These are phyloP conservation scores for Polyporus tsugae DNA, from an alignment of 1,284 basidiomycete genomes.

Conservation along the genomic window DNA sequence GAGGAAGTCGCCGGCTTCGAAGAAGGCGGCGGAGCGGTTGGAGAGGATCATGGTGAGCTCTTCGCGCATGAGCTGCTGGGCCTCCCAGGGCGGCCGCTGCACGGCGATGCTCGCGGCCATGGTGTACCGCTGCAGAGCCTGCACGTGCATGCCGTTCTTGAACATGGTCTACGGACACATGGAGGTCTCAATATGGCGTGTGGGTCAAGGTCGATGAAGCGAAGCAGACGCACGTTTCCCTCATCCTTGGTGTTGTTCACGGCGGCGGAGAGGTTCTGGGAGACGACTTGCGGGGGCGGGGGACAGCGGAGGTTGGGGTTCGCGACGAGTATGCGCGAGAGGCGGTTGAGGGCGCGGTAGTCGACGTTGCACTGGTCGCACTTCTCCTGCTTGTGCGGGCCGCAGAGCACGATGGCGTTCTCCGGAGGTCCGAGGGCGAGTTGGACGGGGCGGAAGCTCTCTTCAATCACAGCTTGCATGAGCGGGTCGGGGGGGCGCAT, in stretches of 20 bases:
- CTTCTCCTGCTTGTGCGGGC: conserved; percentile 69
- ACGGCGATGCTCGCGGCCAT: conserved; percentile 85
- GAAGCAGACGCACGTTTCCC: conserved; percentile 73
- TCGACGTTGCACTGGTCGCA: conserved; percentile 78
- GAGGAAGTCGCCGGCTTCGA: conserved; percentile 80
- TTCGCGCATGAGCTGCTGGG: conserved; percentile 83
- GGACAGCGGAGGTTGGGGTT: conserved; percentile 83
- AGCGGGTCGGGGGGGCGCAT: conserved; percentile 68
- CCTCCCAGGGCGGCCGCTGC: conserved; percentile 92
- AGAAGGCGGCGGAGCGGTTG: conserved; percentile 90
- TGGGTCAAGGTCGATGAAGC: conserved; percentile 16
- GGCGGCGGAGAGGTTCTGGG: conserved; percentile 76
- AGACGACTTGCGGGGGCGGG: conserved; percentile 81
- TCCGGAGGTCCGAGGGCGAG: conserved; percentile 63
- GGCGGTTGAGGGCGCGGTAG: conserved; percentile 74
- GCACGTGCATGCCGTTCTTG: conserved; percentile 76
- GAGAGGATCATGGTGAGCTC: conserved; percentile 90
- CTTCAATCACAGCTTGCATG: conserved; percentile 78
- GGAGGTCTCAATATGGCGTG: neutral
- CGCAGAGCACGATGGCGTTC: conserved; percentile 63
- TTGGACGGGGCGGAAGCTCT: conserved; percentile 68
- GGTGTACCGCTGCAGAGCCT: conserved; percentile 87
- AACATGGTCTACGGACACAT: conserved; percentile 66
- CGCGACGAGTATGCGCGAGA: conserved; percentile 72
- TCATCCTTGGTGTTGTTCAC: conserved; percentile 87